Base-by-base conservation (phyloP, 345 rosid genomes). In the Erucastrum elatum region DNA sequence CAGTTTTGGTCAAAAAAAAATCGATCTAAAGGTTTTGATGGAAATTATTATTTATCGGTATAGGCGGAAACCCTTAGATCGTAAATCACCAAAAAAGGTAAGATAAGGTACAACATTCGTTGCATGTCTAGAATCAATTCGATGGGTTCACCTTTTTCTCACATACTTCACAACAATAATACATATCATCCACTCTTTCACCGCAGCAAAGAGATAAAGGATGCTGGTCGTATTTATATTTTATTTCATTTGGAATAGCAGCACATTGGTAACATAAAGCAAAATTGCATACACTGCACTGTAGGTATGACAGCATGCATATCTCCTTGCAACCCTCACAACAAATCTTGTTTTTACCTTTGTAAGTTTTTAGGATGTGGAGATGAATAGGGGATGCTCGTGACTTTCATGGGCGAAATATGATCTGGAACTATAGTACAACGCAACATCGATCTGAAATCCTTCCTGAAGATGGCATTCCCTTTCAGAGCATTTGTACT, bases 361-460 rank as follows among this genome's bases (percentile, higher is more conserved):
- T 4, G n/a, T n/a, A n/a, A n/a, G n/a, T n/a, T n/a, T n/a, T 6
- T 56, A 34, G 1, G 75, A 6, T 21, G 66, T 59, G 8, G 66
- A 27, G 62, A 64, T 64, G 49, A 74, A 74, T 16, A 74, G 0
- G 3, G 77, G 70, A 74, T 74, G 77, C 2, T 74, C 26, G 55
- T 74, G 64, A 33, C 4, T 51, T 8, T 21, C n/a, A 44, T 74
- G 70, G 4, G 26, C 64, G 70, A 74, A 64, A n/a, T n/a, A 33
- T 6, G 33, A 3, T 73, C 77, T 8, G 49, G 49, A 63, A 73
- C 69, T 21, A 46, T 30, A 11, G 15, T 4, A 44, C 70, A 74
- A 8, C 62, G 1, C 8, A 51, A n/a, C 58, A n/a, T 51, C 58
- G 3, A 51, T n/a, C 21, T 51, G 58, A n/a, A 51, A 51, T 5